Conservation (phyloP, 805 yeast genomes). For the Priceomyces fermenticarens region DNA sequence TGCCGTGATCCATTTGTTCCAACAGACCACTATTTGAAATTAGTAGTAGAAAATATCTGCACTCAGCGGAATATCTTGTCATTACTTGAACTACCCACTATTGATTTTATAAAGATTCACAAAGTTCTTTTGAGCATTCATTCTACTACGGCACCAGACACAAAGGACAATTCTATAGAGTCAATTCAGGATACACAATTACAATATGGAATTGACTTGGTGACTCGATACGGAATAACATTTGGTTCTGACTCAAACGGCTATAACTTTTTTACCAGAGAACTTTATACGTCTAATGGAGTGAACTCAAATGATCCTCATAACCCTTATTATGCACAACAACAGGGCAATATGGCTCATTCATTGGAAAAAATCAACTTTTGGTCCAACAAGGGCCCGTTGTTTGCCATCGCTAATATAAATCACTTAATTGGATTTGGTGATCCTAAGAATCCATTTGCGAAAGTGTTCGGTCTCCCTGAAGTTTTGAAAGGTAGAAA, state of each 20-base stretch:
- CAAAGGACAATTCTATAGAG: constrained; percentile 15
- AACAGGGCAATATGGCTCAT: constrained; percentile 20
- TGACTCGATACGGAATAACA: constrained; percentile 61
- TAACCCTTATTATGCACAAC: constrained; percentile 29
- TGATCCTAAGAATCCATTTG: constrained; percentile 71
- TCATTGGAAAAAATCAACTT: constrained; percentile 53
- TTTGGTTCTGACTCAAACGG: constrained; percentile 68
- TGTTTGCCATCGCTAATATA: constrained; percentile 73
- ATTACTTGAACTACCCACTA: constrained; percentile 56
- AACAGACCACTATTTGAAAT: constrained; percentile 69
- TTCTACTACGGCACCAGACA: constrained; percentile 11
- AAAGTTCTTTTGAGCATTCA: constrained; percentile 64
- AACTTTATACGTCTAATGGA: constrained; percentile 33
- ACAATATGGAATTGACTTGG: constrained; percentile 56
- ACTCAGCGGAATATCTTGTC: constrained; percentile 61
- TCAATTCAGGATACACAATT: constrained; percentile 43
- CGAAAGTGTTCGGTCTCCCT: constrained; percentile 67
- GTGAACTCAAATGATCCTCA: constrained; percentile 28
- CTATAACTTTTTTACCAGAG: constrained; percentile 55
- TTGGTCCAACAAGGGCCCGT: constrained; percentile 74
- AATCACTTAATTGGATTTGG: constrained; percentile 78
- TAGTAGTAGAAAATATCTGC: constrained; percentile 76
- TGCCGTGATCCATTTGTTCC: constrained; percentile 85
- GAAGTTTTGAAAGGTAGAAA: constrained; percentile 69
- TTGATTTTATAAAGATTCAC: constrained; percentile 63